phyloP scores from a whole-genome alignment of 306 rosid species.

The Inga leiocalycina region DNA sequence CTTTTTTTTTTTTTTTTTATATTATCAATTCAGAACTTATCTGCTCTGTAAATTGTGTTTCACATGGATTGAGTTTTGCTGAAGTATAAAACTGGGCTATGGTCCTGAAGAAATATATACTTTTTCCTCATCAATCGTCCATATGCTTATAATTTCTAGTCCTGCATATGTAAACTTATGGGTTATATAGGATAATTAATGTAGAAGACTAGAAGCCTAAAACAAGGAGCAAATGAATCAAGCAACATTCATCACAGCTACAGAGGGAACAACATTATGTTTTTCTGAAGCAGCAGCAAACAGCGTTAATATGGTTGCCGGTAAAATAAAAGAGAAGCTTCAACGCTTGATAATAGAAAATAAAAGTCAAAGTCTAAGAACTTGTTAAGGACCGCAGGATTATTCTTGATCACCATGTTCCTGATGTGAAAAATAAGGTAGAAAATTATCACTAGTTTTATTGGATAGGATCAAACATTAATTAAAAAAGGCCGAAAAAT shows the following conservation, averaged over 20 bases:
- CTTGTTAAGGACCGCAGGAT: not conserved
- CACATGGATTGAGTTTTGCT: not conserved
- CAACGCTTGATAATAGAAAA: not conserved
- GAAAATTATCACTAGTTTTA: not conserved
- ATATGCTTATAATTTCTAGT: not conserved
- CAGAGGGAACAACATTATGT: not conserved
- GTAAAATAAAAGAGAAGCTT: not conserved
- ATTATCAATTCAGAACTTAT: not conserved
- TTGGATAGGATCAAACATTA: not conserved
- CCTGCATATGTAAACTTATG: not conserved
- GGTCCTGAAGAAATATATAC: not conserved
- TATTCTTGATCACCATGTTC: not conserved
- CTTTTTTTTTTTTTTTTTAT: too few relatives aligned
- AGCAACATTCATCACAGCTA: not conserved
- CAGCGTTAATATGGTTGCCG: not conserved
- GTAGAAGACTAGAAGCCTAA: not conserved
- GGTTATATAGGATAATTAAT: not conserved
- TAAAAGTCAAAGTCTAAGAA: not conserved
- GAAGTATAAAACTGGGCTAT: not conserved
- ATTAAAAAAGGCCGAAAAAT: not conserved
- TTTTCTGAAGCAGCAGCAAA: not conserved
- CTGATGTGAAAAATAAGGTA: not conserved
- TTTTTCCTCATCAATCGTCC: not conserved
- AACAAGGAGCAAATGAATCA: not conserved
- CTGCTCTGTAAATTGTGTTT: not conserved